phyloP scores from a whole-genome alignment of 176 grass and related monocot genomes.

The Dendrocalamus sinicus region DNA sequence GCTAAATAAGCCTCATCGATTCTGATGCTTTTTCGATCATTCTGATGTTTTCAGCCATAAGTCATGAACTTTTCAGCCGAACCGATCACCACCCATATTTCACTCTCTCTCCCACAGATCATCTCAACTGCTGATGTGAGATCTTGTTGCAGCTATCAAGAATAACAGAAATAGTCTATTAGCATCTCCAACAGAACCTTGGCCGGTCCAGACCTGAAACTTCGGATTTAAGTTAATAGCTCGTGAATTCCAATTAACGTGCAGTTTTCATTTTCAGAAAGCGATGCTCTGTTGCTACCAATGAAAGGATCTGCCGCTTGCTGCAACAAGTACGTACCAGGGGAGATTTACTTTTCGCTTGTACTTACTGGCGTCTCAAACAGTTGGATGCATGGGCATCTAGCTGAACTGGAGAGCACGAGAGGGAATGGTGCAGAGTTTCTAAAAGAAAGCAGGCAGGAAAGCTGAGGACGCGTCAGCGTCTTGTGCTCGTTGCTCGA shows the following conservation, averaged over 20 bases:
- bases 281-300: neutral
- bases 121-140: conserved; percentile 28
- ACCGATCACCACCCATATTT: too few relatives aligned
- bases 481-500: conserved; percentile 10
- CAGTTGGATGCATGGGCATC: neutral
- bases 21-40: too few relatives aligned
- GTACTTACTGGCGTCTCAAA: neutral
- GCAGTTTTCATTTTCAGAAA: neutral
- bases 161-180: neutral
- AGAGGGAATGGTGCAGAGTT: neutral
- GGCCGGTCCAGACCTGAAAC: neutral
- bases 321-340: neutral
- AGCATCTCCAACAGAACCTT: neutral
- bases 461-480: conserved; percentile 31
- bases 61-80: too few relatives aligned
- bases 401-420: neutral
- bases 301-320: neutral
- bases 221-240: neutral
- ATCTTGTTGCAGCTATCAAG: neutral
- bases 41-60: too few relatives aligned
- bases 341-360: neutral
- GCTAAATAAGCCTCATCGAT: too few relatives aligned
- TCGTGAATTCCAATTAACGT: neutral
- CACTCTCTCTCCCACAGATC: neutral
- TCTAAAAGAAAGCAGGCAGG: conserved; percentile 4